These are phyloP conservation scores for Rhizopogon vulgaris DNA, from an alignment of 768 basidiomycete genomes.

Conservation along the genomic window DNA sequence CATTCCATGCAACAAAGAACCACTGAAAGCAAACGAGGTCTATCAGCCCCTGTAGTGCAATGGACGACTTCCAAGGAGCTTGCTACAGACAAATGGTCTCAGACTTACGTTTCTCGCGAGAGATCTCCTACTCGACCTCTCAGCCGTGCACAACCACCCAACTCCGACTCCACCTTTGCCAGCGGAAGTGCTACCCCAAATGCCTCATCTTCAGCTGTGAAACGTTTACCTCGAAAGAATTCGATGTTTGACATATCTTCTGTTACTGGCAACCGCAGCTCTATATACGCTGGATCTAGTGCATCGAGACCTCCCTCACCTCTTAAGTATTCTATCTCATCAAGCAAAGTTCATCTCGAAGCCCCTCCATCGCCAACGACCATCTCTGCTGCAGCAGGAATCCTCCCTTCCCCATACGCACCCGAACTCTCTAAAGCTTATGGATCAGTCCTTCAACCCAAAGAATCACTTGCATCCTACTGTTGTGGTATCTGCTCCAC, in stretches of 20 bases:
- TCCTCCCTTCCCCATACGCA: slow-evolving; percentile 54
- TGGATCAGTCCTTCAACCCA: slow-evolving; percentile 77
- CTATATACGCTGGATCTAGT: slow-evolving; percentile 51
- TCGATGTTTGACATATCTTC: slow-evolving; percentile 26
- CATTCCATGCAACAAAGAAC: background rate
- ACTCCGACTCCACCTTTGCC: slow-evolving; percentile 3
- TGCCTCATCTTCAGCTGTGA: slow-evolving; percentile 17
- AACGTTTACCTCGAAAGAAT: slow-evolving; percentile 47
- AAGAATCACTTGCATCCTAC: slow-evolving; percentile 63
- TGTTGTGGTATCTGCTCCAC: slow-evolving; percentile 61
- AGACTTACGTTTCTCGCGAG: slow-evolving; percentile 63
- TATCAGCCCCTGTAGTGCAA: slow-evolving; percentile 61
- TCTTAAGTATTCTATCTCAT: slow-evolving; percentile 34
- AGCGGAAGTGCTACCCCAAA: slow-evolving; percentile 7
- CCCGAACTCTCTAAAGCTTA: slow-evolving; percentile 76
- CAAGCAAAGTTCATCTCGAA: slow-evolving; percentile 1
- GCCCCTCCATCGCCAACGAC: slow-evolving; percentile 30
- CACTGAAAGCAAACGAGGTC: slow-evolving; percentile 10
- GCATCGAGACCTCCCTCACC: slow-evolving; percentile 56
- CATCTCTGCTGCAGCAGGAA: slow-evolving; percentile 50
- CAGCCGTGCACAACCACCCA: slow-evolving; percentile 10
- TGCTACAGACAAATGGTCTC: slow-evolving; percentile 68
- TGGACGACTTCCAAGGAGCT: slow-evolving; percentile 44
- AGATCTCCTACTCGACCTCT: slow-evolving; percentile 37
- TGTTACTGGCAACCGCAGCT: slow-evolving; percentile 41